Base-by-base conservation (phyloP, 176 grass and related monocot species). In the Juncus effusus region DNA sequence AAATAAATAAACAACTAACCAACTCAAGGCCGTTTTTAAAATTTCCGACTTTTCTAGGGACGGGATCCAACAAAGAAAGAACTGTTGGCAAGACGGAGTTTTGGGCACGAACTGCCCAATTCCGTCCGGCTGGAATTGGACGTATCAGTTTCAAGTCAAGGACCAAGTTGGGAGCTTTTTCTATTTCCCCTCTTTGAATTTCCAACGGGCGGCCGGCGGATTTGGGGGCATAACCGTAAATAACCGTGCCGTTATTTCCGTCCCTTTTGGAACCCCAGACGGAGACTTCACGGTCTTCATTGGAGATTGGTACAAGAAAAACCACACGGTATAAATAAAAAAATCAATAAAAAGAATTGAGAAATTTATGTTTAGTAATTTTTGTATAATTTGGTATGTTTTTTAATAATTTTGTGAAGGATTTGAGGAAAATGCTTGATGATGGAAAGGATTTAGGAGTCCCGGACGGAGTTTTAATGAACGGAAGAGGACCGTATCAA, bases 151-250 rank as follows among this genome's bases (percentile, higher is more conserved):
- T 89, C 93, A 97, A 62, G 88, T 89, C 54, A 97, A 97, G 75
- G 93, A 97, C 47, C 93, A 97, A 81, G 86, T 97, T 39, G 93
- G 93, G 42, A 97, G 88, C 83, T 92, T 86, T 88, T 97, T 97
- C 80, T 97, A 92, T 73, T 97, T 89, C n/a, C 88, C 93, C 16
- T 85, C 93, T 37, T 85, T 97, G 3, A 45, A 39, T 9, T 81
- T 97, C 77, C 93, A 97, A 70, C 80, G 93, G 2, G 88, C 93
- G 0, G 77, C 80, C 0, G 93, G 93, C 1, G 93, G 93, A 0
- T 97, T 81, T 0, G 93, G 93, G 10, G 93, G 88, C 56, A 89
- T 97, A 19, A 86, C 83, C 4, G 88, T 89, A 53, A 97, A 89
- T 56, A 97, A 89, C 61, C 79, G 93, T 0, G 88, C 66, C 0